Conservation (phyloP, 305 asterid species). For the Fraxinus ornus region DNA sequence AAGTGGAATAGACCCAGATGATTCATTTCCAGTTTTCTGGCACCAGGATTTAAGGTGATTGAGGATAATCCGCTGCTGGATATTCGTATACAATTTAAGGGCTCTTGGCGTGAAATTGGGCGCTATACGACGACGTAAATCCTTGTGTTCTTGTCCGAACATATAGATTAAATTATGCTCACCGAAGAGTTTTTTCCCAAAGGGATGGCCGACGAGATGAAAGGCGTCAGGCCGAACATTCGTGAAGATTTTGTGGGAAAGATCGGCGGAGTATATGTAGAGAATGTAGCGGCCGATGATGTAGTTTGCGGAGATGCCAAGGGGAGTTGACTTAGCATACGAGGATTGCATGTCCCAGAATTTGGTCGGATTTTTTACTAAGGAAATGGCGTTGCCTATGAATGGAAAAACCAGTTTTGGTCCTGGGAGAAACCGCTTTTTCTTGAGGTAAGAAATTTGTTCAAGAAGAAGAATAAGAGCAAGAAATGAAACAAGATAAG, state of each 20-base stretch:
- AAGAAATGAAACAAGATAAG: constrained; percentile 41
- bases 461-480: constrained; percentile 51
- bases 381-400: constrained; percentile 56
- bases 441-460: constrained; percentile 59
- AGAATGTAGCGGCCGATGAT: constrained; percentile 61
- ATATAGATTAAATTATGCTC: constrained; percentile 70
- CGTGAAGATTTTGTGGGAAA: constrained; percentile 61
- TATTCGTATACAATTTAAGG: constrained; percentile 49
- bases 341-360: constrained; percentile 66
- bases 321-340: constrained; percentile 46
- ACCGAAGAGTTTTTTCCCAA: constrained; percentile 75
- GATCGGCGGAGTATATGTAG: constrained; percentile 62
- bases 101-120: constrained; percentile 75
- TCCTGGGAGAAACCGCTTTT: constrained; percentile 67
- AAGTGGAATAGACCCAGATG: constrained; percentile 29
- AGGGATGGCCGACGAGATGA: constrained; percentile 84
- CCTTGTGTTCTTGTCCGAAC: constrained; percentile 74
- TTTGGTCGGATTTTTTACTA: constrained; percentile 50
- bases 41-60: constrained; percentile 56
- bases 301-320: constrained; percentile 67
- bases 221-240: constrained; percentile 82
- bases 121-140: constrained; percentile 64
- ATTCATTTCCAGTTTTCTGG: not conserved
- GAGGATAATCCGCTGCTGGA: constrained; percentile 59
- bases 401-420: constrained; percentile 63